Evolutionary conservation across 148 eudicot species (phyloP), one percentile per base, ranked within the genome.

Genomic region (Camellia granthamiana): DNA sequence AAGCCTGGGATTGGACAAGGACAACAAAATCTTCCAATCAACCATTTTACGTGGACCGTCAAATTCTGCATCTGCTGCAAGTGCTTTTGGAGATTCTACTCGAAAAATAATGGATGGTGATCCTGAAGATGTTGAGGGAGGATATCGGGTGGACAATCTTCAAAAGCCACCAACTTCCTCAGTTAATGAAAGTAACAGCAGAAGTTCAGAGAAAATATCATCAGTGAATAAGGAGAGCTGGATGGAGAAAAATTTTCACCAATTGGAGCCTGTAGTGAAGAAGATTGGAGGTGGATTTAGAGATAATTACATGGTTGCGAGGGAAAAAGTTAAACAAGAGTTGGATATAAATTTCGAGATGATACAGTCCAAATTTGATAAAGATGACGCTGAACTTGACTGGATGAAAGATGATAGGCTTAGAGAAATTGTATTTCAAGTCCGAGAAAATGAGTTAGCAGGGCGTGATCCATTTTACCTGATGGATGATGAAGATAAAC

Each of bases 351-450:
- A 81, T 72, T 72, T 83, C 52, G 87, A 89, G 42, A 75, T 87
- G 70, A 77, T 58, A 79, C 75, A 78, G 6, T 89, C 89, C 47
- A 77, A 67, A 15, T 82, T 84, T 56, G 47, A 82, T 76, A 76
- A 65, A 16, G 88, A 82, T 82, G 86, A 84, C 76, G 78, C 79
- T 54, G 98, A 95, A 73, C 88, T 93, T 82, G 95, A 91, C 74
- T 95, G 98, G 98, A 95, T 95, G 97, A 88, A 90, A 85, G 92
- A 94, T 86, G 96, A 91, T 77, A 85, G 77, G 84, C 98, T 95
- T 52, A 84, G 90, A 71, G 97, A 93, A 67, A 93, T 95, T 83
- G 98, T 93, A 68, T 91, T 95, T 78, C 88, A 79, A 84, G 98
- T 95, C 66, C 88, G 96, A 84, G 98, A 95, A 46, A 95, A 95